phyloP scores from a whole-genome alignment of 176 grass and related monocot species.

The Rhynchospora pubera region DNA sequence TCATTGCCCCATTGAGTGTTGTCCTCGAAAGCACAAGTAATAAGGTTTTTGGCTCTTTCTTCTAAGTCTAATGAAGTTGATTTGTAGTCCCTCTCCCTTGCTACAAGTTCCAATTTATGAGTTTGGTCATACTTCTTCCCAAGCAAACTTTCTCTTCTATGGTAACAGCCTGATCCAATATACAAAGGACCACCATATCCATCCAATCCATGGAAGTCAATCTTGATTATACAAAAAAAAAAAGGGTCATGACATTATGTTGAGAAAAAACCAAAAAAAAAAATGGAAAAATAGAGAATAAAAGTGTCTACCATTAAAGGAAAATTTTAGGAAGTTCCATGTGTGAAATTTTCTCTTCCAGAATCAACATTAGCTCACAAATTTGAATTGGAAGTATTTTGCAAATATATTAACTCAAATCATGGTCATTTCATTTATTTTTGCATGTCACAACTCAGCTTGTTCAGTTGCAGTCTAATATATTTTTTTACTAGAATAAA shows the following conservation, averaged over 20 bases:
- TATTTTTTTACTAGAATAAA: not conserved
- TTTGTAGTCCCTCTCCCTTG: constrained; percentile 12
- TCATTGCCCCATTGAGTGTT: constrained; percentile 37
- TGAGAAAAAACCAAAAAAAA: not conserved
- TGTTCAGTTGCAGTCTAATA: not conserved
- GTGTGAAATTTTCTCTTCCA: not conserved
- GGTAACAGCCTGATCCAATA: constrained; percentile 70
- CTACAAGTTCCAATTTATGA: constrained; percentile 41
- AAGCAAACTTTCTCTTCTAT: constrained; percentile 60
- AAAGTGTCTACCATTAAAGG: not conserved
- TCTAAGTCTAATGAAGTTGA: constrained; percentile 15
- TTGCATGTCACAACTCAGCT: not conserved
- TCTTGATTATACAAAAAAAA: constrained; percentile 3
- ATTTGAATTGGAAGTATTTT: not conserved
- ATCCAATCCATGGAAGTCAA: constrained; percentile 41
- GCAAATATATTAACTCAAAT: not conserved
- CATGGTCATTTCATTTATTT: not conserved
- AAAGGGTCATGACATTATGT: not conserved
- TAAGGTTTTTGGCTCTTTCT: constrained; percentile 14
- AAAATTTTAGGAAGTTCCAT: not conserved
- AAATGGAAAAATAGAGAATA: not conserved
- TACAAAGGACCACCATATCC: constrained; percentile 48
- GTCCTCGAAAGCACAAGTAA: constrained; percentile 33
- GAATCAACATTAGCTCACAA: not conserved
- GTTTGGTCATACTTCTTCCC: constrained; percentile 44